Conservation (phyloP, 2,329 filamentous ascomycete genomes). For the Pyrenophora graminea region DNA sequence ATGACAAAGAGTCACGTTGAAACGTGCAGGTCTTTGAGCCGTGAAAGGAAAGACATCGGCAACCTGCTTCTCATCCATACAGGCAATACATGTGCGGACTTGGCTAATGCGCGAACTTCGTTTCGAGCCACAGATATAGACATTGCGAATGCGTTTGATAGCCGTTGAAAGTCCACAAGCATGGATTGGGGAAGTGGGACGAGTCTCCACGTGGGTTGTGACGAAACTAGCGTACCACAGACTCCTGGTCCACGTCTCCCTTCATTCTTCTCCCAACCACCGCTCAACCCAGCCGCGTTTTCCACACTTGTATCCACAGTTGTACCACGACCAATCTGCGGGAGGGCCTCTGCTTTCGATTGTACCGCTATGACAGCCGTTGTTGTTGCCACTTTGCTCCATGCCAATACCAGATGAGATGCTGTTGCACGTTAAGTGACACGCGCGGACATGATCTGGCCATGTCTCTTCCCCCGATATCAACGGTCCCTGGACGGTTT, state of each 20-base stretch:
- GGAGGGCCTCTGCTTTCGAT: conserved; percentile 19
- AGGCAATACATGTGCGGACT: not conserved
- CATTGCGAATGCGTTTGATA: conserved; percentile 3
- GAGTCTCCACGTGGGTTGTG: conserved; percentile 26
- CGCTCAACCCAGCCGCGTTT: conserved; percentile 1
- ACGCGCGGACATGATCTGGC: conserved; percentile 3
- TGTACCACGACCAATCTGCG: conserved; percentile 26
- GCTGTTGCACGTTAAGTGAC: conserved; percentile 16
- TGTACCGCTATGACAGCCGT: conserved; percentile 31
- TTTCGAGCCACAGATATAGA: not conserved
- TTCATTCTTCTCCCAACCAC: conserved; percentile 31
- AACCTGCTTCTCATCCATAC: not conserved
- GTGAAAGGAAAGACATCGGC: not conserved
- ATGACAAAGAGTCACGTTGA: conserved; percentile 14
- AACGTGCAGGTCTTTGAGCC: conserved; percentile 12
- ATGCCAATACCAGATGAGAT: conserved; percentile 5
- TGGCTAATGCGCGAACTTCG: not conserved
- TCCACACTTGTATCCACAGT: conserved; percentile 1
- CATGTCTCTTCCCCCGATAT: conserved; percentile 3
- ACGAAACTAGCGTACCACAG: conserved; percentile 19
- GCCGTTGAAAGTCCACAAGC: conserved; percentile 9
- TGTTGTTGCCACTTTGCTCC: conserved; percentile 22
- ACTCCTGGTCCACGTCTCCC: conserved; percentile 18
- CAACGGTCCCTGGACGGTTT: not conserved
- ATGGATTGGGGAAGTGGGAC: conserved; percentile 1